A percentile compares a stretch with the other conserved stretches of the same genome.
phyloP scores from a whole-genome alignment of 192 early-diverging fungal species.

The Backusella westeae region DNA sequence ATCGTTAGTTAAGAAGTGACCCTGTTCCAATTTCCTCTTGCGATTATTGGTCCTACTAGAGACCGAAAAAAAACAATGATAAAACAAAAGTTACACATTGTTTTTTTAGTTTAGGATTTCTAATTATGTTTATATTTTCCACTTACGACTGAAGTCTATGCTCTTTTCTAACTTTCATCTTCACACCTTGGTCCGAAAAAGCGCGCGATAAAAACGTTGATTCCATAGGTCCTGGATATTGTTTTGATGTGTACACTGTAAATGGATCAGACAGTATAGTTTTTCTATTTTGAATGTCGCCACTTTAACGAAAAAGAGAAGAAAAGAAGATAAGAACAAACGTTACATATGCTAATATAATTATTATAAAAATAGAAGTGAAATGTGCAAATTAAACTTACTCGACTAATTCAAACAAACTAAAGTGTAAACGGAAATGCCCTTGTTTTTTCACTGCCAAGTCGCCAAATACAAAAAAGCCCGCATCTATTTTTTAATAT shows the following conservation, averaged over 20 bases:
- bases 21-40: slow-evolving; percentile 5
- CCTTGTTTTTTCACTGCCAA: slow-evolving; percentile 90
- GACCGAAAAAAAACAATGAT: background rate
- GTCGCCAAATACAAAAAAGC: slow-evolving; percentile 96
- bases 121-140: background rate
- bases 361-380: background rate
- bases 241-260: slow-evolving; percentile 84
- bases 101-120: slow-evolving; percentile 1
- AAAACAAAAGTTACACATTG: background rate
- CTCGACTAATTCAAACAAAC: slow-evolving; percentile 85
- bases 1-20: background rate
- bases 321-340: slow-evolving; percentile 17
- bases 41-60: background rate
- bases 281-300: slow-evolving; percentile 34
- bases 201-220: slow-evolving; percentile 79
- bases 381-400: slow-evolving; percentile 32
- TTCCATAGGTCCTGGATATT: slow-evolving; percentile 92
- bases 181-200: slow-evolving; percentile 95
- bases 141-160: background rate
- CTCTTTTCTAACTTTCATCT: slow-evolving; percentile 89
- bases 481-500: slow-evolving; percentile 58
- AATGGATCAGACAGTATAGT: slow-evolving; percentile 69
- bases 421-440: slow-evolving; percentile 75
- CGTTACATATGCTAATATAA: background rate
- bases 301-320: slow-evolving; percentile 65